Base-by-base conservation (phyloP, 2,329 filamentous ascomycete genomes). In the Incumbomyces lentus region DNA sequence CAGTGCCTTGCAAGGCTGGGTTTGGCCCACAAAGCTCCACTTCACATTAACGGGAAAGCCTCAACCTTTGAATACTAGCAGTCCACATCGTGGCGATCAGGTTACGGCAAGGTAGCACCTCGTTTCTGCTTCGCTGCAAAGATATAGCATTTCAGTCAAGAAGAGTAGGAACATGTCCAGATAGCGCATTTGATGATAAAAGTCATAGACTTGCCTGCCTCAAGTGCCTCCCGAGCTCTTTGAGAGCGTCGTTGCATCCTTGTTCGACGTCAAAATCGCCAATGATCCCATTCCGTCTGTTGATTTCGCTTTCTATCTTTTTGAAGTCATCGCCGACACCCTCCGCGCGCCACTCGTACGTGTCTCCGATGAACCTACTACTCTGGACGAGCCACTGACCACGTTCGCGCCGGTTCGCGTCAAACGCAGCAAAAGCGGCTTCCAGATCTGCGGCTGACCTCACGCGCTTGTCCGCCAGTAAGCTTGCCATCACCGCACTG, bases 231-330 rank as follows among this genome's bases (percentile, higher is more conserved):
- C 44, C 48, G 47, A 62, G 37, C n/a, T 46, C 44, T 40, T 50
- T 40, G 32, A 17, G 53, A 3, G 62, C 62, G 14, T 60, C 51
- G 22, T 47, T 48, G 44, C 55, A 59, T 56, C 60, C 58, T 46
- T 56, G 39, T 2, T 40, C 41, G 2, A 62, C 42, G 44, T 64
- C 57, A 19, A 55, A 53, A 22, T 58, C 36, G 4, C 43, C 41
- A 30, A 57, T 55, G 35, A 55, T 47, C 4, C 38, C 49, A 40
- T 52, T 55, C 17, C 60, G 55, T 26, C 49, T 45, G 10, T 62
- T 62, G 29, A 70, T 65, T 49, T 68, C 67, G 2, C 51, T 49
- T 11, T 60, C 62, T 44, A 66, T 69, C 44, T 61, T 62, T 1
- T 58, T 60, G 10, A 62, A 52, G 41, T 72, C 64, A 7, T 51